Evolutionary conservation across 352 stramenopile genomes (phyloP), one percentile per base, ranked within the genome.

Genomic region (Phytophthora sp.): DNA sequence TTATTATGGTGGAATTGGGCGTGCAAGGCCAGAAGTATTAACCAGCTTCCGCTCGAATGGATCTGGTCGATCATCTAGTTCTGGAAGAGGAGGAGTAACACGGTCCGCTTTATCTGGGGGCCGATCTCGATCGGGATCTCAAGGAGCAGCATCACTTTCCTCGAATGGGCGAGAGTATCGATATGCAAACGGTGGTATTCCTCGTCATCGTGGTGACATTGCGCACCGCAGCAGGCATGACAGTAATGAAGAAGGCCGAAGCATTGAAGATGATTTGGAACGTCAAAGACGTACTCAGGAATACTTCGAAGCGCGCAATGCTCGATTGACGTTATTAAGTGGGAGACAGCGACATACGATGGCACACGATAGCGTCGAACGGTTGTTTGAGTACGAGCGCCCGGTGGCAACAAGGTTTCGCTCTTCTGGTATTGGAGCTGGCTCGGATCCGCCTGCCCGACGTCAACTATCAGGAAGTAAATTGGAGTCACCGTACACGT

Each of bases 241-340:
- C 23, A 66, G 38, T 13, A 41, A 45, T n/a, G 34, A 72, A 1
- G 50, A 68, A 31, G 54, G 7, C 17, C 46, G 32, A 46, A 39
- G 17, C 8, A 10, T 41, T 6, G 54, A 54, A 46, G 52, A 64
- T 17, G 53, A 59, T 4, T 44, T 45, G 0, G 51, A 62, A 18
- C 41, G 39, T 18, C 62, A 62, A 10, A 56, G 54, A 32, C 63
- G 67, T 1, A 79, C 62, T 27, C 68, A 63, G 8, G 26, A 72
- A 20, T 74, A 76, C 24, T 74, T 74, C 37, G 63, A 69, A 18
- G 45, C 42, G 7, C 62, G 66, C 4, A 76, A 79, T 41, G 66
- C 71, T 34, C 53, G 54, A 10, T 48, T 74, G 3, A 66, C 56
- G 11, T 21, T 65, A 30, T 46, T 79, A 15, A 67, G 42, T 21